Base-by-base conservation (phyloP, 352 stramenopile species). In the Phytopythium mirpurense region DNA sequence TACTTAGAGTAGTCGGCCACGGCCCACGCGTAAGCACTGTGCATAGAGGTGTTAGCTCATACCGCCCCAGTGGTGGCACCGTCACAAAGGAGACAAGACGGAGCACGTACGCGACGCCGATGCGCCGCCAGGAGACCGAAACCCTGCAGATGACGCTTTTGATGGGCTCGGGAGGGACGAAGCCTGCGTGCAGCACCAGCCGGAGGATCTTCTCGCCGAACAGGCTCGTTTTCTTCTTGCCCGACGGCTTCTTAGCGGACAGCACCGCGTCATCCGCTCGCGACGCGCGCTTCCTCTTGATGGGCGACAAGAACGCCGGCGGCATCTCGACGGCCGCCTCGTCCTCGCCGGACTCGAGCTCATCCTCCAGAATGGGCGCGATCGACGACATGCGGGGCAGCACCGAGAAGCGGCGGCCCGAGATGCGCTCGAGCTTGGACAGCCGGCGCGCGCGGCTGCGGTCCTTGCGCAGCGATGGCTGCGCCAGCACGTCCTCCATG, bases 401-500 rank as follows among this genome's bases (percentile, higher is more conserved):
- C 18, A 72, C 58, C 12, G 78, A 88, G 16, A 86, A 48, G 24
- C 68, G 62, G 3, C 76, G 70, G 2, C 65, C 76, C 1, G 73
- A 72, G 31, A 86, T 77, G 38, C 81, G 67, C 12, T 72, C 77
- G 6, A 90, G 57, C 16, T 79, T 74, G 36, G 82, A 88, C 7
- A 87, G 57, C 2, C 82, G 59, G 15, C 78, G 69, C 12, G 82
- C 82, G 18, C 83, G 63, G 29, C 76, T 82, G 40, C 76, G 77
- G 19, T 83, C 71, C 51, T 83, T 78, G 45, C 79, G 70, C 36
- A 72, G 32, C 4, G 79, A 92, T 32, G 77, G 69, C 32, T 83
- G 67, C 16, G 82, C 76, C 23, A 92, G 59, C 37, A 86, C 61
- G 34, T 80, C 67, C 51, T 92, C 82, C 74, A 92, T 89, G 3